phyloP scores from a whole-genome alignment of 2,329 filamentous ascomycete genomes.

The Pseudogymnoascus sp. region DNA sequence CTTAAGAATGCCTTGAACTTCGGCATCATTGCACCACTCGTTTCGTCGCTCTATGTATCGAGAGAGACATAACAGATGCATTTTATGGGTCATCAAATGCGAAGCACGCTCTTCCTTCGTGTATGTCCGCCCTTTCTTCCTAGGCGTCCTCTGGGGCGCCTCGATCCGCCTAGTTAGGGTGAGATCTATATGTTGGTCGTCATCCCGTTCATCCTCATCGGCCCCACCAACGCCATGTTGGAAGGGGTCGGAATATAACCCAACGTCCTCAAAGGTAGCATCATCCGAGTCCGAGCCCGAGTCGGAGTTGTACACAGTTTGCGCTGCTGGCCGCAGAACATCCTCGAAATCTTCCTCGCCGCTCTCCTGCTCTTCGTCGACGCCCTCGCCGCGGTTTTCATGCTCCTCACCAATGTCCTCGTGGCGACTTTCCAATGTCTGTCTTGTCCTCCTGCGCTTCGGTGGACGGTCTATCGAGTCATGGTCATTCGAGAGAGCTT shows the following conservation, averaged over 20 bases:
- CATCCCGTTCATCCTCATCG: conserved; percentile 26
- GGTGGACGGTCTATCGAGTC: conserved; percentile 31
- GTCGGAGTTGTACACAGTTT: conserved; percentile 28
- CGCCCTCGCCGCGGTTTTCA: conserved; percentile 20
- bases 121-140: conserved; percentile 37
- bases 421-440: conserved; percentile 15
- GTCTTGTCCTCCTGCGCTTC: conserved; percentile 30
- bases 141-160: conserved; percentile 16
- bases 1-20: conserved; percentile 61
- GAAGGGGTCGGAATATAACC: conserved; percentile 18
- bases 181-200: conserved; percentile 30
- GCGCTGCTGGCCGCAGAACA: conserved; percentile 19
- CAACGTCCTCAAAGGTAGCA: conserved; percentile 16
- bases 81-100: conserved; percentile 75
- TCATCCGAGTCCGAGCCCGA: conserved; percentile 7
- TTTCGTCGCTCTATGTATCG: conserved; percentile 74
- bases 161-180: conserved; percentile 29
- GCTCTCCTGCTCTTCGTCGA: conserved; percentile 20
- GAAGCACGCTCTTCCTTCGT: conserved; percentile 47
- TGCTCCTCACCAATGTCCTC: conserved; percentile 15
- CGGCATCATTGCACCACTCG: conserved; percentile 75
- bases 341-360: conserved; percentile 28
- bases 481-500: conserved; percentile 32
- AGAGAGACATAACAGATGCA: conserved; percentile 77
- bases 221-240: conserved; percentile 22